Conservation (phyloP, 1,284 basidiomycete genomes). For the Thelephora terrestris region DNA sequence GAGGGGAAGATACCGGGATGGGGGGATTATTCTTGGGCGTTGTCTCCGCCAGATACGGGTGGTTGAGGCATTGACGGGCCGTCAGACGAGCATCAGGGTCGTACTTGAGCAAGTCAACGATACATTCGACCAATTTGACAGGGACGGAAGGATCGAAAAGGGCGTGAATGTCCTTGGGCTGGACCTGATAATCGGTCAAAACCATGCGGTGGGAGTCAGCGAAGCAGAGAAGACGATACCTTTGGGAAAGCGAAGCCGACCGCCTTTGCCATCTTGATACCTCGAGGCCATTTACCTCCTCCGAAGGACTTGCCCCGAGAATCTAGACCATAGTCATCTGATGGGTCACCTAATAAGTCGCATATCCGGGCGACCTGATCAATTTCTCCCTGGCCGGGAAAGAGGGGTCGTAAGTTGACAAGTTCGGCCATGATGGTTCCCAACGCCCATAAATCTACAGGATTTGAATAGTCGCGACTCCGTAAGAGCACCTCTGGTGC, state of each 20-base stretch:
- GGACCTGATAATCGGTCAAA: constrained; percentile 37
- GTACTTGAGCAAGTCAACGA: constrained; percentile 86
- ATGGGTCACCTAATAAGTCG: constrained; percentile 89
- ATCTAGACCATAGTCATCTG: constrained; percentile 74
- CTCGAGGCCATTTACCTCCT: constrained; percentile 82
- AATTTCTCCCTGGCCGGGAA: constrained; percentile 93
- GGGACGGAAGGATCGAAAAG: constrained; percentile 80
- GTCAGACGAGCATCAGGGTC: constrained; percentile 84
- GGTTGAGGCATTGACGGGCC: constrained; percentile 78
- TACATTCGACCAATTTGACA: constrained; percentile 80
- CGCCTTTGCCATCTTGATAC: constrained; percentile 77
- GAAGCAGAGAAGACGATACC: constrained; percentile 32
- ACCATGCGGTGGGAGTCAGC: constrained; percentile 5
- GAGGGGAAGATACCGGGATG: constrained; percentile 31
- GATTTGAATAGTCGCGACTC: constrained; percentile 87
- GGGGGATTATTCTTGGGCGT: constrained; percentile 61
- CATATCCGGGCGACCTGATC: constrained; percentile 91
- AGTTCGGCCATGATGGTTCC: constrained; percentile 98
- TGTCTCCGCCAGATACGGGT: constrained; percentile 77
- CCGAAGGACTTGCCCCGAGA: constrained; percentile 61
- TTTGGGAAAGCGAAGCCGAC: constrained; percentile 90
- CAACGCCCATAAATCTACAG: constrained; percentile 99
- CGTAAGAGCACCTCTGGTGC: constrained; percentile 94
- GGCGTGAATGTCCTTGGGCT: constrained; percentile 66
- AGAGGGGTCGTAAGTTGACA: constrained; percentile 90